Evolutionary conservation across 805 yeast species (phyloP), one percentile per base, ranked within the genome.

Genomic region (Kluyveromyces starmeri): DNA sequence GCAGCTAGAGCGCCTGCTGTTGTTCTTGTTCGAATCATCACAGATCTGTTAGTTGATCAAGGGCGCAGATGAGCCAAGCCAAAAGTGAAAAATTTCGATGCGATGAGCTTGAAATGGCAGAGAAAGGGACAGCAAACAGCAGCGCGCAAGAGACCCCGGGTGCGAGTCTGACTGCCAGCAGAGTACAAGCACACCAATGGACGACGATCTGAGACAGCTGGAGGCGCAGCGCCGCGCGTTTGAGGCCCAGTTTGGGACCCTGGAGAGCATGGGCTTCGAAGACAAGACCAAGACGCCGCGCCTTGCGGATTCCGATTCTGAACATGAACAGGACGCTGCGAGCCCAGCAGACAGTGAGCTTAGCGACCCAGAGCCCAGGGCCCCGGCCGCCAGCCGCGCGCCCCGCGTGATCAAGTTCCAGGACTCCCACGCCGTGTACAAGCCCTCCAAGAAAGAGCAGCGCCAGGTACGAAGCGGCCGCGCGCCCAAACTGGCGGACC

Each of bases 201-300:
- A 47, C 20, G 53, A 40, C 15, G 48, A 45, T 1, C 29, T 43
- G 14, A 42, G 34, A 26, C 45, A 44, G 20, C 38, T 75, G 52
- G 82, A 75, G 47, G 45, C 62, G 15, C 82, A 77, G 47, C 58
- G 83, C 37, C 50, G 60, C 16, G 71, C 73, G 24, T 77, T 77
- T 48, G 83, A 77, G 46, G 71, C 72, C 3, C 82, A 75, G 53
- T 77, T 77, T 48, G 83, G 83, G 0, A 58, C 70, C 2, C 45
- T 77, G 9, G 80, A 72, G 44, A 59, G 59, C 2, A 53, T 75
- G 67, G 77, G 78, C 4, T 71, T 54, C 40, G 63, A 66, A 20
- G 78, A 72, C 44, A 61, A 59, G 45, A 61, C 68, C 5, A 64
- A 59, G 33, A 27, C 6, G n/a, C n/a, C n/a, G n/a, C n/a, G n/a